Evolutionary conservation across 2,329 filamentous ascomycete species (phyloP).

Genomic region (Ophiostoma piceae): DNA sequence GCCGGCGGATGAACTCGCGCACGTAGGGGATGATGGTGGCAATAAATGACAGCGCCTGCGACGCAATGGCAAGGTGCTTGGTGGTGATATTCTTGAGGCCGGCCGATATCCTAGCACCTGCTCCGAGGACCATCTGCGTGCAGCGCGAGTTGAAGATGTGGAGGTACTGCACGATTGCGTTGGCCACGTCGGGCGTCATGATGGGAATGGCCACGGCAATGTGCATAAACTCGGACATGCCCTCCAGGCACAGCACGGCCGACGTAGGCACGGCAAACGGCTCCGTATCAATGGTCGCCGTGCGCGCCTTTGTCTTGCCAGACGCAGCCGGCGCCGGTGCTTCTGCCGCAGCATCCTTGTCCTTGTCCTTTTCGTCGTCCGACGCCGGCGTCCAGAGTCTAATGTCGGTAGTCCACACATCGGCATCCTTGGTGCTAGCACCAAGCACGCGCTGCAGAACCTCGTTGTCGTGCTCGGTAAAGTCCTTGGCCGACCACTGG

Average conservation of each 20-base stretch:
- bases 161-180: constrained; percentile 75
- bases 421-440: constrained; percentile 64
- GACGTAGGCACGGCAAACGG: constrained; percentile 81
- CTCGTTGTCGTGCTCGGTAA: constrained; percentile 55
- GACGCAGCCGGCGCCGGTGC: constrained; percentile 23
- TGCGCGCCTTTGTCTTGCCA: constrained; percentile 59
- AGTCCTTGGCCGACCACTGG: constrained; percentile 73
- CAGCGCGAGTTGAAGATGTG: constrained; percentile 93
- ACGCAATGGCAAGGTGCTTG: constrained; percentile 86
- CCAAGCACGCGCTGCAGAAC: constrained; percentile 61
- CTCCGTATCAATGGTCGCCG: constrained; percentile 76
- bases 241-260: constrained; percentile 72
- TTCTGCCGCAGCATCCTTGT: constrained; percentile 28
- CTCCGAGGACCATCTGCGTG: constrained; percentile 92
- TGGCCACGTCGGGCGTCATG: constrained; percentile 77
- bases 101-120: constrained; percentile 81
- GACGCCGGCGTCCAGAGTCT: constrained; percentile 52
- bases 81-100: constrained; percentile 95
- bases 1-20: constrained; percentile 82
- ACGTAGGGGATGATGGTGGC: constrained; percentile 83
- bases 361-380: constrained; percentile 31
- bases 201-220: constrained; percentile 81
- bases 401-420: constrained; percentile 58
- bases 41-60: constrained; percentile 82
- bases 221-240: constrained; percentile 76